Percentiles rank a stretch among this genome's conserved stretches.
phyloP scores from a whole-genome alignment of 805 yeast genomes.

The Pichia heedii region DNA sequence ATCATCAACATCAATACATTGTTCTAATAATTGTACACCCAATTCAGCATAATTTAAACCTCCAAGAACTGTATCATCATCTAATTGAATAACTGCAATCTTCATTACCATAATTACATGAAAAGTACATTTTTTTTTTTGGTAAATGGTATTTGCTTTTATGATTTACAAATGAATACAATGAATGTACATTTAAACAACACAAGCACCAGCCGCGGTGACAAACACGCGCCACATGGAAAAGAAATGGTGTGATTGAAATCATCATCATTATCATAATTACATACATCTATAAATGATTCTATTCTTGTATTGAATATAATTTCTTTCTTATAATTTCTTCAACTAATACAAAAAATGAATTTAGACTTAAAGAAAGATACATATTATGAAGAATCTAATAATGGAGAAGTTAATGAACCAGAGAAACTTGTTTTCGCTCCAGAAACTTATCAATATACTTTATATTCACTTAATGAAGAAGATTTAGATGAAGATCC shows the following conservation, averaged over 20 bases:
- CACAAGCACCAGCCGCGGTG: too few species aligned
- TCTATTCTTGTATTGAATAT: too few species aligned
- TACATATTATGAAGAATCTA: conserved; percentile 5
- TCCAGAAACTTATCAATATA: conserved; percentile 83
- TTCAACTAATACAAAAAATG: conserved; percentile 7
- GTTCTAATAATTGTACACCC: conserved; percentile 22
- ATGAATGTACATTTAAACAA: too few species aligned
- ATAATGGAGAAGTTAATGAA: conserved; percentile 1
- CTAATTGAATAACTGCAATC: conserved; percentile 10
- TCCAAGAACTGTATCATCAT: conserved; percentile 3
- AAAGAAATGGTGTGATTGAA: too few species aligned
- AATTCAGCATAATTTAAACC: conserved; percentile 43
- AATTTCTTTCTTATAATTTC: too few species aligned
- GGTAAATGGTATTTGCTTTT: too few species aligned
- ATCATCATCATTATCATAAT: too few species aligned
- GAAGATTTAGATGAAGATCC: conserved; percentile 51
- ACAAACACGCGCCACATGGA: too few species aligned
- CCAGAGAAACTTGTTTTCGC: conserved; percentile 42
- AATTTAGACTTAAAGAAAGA: conserved; percentile 17
- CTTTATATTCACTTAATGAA: conserved; percentile 51
- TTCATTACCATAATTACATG: neutral
- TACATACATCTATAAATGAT: too few species aligned
- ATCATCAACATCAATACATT: neutral
- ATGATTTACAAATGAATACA: too few species aligned
- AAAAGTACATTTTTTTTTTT: neutral